Evolutionary conservation across 2,329 filamentous ascomycete genomes (phyloP).

Genomic region (Zymoseptoria passerinii): DNA sequence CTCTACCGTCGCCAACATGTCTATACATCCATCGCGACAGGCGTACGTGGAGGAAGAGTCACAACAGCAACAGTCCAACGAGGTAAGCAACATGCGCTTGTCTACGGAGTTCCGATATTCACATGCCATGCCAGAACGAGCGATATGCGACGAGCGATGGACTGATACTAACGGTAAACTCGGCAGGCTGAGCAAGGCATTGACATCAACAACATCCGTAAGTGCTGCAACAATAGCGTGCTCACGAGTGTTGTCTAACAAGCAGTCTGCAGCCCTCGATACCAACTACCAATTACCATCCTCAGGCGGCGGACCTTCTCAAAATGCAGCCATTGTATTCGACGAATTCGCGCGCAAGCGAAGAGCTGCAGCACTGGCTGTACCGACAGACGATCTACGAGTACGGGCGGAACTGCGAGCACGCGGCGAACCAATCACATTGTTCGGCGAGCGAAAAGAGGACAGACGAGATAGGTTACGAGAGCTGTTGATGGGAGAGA

Average conservation of each 20-base stretch:
- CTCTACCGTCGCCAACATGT: conserved; percentile 7
- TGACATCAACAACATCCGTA: conserved; percentile 56
- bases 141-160: conserved; percentile 6
- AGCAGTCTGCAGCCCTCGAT: conserved; percentile 50
- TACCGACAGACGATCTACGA: conserved; percentile 85
- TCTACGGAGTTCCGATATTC: conserved; percentile 22
- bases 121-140: conserved; percentile 23
- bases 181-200: conserved; percentile 49
- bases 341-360: conserved; percentile 88
- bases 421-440: conserved; percentile 83
- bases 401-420: conserved; percentile 75
- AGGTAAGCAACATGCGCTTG: conserved; percentile 45
- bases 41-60: conserved; percentile 82
- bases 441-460: conserved; percentile 82
- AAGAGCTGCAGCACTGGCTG: conserved; percentile 76
- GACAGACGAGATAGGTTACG: conserved; percentile 82
- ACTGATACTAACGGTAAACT: conserved; percentile 20
- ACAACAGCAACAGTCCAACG: conserved; percentile 27
- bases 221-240: conserved; percentile 31
- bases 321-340: conserved; percentile 76
- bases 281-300: conserved; percentile 76
- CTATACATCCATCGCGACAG: conserved; percentile 70
- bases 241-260: background rate
- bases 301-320: conserved; percentile 59
- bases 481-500: conserved; percentile 61